Evolutionary conservation across 1,284 basidiomycete genomes (phyloP).

Genomic region (Veloboletus limbatus): DNA sequence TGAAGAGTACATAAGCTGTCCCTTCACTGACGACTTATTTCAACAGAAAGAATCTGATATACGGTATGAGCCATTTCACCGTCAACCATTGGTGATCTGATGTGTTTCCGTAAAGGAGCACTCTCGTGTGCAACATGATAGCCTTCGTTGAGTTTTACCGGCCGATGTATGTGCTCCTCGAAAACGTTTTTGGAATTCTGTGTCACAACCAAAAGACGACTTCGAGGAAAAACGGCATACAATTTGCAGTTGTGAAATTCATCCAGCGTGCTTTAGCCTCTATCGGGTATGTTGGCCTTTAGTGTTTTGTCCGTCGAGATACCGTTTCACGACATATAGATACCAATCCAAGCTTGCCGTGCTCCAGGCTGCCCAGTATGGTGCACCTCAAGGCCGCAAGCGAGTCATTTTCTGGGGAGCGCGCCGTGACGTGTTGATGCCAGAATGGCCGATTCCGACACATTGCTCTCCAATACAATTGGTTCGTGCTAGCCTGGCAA

Average conservation of each 20-base stretch:
- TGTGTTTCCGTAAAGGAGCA: constrained; percentile 42
- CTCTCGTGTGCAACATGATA: constrained; percentile 65
- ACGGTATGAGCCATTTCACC: constrained; percentile 38
- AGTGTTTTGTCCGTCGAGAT: background rate
- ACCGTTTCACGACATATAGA: constrained; percentile 34
- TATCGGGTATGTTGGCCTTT: constrained; percentile 49
- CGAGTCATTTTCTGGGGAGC: constrained; percentile 69
- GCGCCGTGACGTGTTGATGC: constrained; percentile 50
- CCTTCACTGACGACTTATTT: constrained; percentile 3
- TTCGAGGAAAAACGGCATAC: constrained; percentile 35
- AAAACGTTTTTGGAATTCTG: constrained; percentile 65
- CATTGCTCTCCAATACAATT: constrained; percentile 41
- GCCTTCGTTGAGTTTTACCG: constrained; percentile 70
- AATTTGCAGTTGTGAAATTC: constrained; percentile 62
- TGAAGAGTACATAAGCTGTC: background rate
- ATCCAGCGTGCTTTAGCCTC: constrained; percentile 54
- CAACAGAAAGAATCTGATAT: constrained; percentile 55
- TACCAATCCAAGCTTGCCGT: constrained; percentile 67
- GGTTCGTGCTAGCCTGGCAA: constrained; percentile 35
- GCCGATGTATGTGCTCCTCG: constrained; percentile 62
- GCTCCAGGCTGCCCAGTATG: constrained; percentile 66
- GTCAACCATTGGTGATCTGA: background rate
- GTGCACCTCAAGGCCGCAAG: constrained; percentile 62
- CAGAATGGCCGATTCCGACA: constrained; percentile 62
- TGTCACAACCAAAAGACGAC: constrained; percentile 39